Percentiles rank a stretch among this genome's conserved stretches.
These are phyloP conservation scores for Myxozyma sirexii DNA, from an alignment of 805 yeast species.

Conservation along the genomic window DNA sequence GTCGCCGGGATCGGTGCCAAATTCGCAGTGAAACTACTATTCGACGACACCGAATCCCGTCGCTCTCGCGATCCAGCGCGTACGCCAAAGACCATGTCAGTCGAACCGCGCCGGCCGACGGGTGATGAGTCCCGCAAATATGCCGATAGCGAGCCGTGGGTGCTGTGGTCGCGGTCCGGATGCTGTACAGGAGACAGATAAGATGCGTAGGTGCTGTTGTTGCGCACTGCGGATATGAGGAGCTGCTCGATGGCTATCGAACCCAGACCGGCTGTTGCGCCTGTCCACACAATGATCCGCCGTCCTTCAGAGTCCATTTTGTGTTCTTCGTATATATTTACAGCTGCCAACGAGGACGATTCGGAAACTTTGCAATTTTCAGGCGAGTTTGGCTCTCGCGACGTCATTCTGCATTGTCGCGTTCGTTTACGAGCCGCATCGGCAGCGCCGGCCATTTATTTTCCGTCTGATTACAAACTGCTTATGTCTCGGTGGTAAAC, in stretches of 20 bases:
- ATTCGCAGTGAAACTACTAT: background rate
- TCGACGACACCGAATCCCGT: conserved; percentile 1
- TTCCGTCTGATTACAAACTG: background rate
- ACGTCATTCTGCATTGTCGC: too few species aligned
- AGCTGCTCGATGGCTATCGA: conserved; percentile 26
- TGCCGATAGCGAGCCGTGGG: background rate
- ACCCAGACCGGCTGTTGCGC: conserved; percentile 28
- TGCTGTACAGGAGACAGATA: too few species aligned
- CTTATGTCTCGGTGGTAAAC: too few species aligned
- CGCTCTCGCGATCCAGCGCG: background rate
- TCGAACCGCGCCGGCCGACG: background rate
- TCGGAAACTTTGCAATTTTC: too few species aligned
- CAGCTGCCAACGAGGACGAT: background rate
- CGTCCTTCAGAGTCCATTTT: conserved; percentile 39
- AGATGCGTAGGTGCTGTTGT: too few species aligned
- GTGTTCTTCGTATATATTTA: too few species aligned
- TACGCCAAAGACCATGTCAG: background rate
- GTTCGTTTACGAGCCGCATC: background rate
- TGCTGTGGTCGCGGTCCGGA: too few species aligned
- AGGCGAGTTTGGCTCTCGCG: too few species aligned
- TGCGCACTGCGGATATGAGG: conserved; percentile 11
- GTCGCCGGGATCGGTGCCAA: background rate
- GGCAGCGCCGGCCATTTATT: background rate
- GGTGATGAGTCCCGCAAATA: background rate
- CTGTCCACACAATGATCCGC: conserved; percentile 30